Percentiles rank a stretch among this genome's conserved stretches.
phyloP scores from a whole-genome alignment of 345 rosid species.

The Eutrema heterophyllum region DNA sequence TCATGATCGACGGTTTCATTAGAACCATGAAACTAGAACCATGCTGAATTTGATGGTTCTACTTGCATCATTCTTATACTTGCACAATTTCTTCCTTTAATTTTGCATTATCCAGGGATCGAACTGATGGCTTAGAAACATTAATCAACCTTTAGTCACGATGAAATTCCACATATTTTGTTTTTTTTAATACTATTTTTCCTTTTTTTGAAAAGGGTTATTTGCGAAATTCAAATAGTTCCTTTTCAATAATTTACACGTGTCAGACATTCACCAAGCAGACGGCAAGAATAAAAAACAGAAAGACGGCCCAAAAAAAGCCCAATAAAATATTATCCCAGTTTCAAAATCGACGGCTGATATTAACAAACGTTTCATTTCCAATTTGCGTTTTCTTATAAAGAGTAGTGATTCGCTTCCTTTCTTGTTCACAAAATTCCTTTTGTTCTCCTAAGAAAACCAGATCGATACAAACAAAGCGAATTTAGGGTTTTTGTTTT shows the following conservation, averaged over 20 bases:
- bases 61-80: too few relatives aligned
- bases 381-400: not conserved
- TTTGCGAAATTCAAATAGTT: not conserved
- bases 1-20: too few relatives aligned
- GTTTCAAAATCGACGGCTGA: conserved; percentile 4
- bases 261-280: not conserved
- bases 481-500: not conserved
- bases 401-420: not conserved
- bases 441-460: not conserved
- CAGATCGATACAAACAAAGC: not conserved
- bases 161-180: not conserved
- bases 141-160: too few relatives aligned
- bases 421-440: not conserved
- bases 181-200: not conserved
- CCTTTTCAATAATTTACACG: not conserved
- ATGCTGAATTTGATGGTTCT: too few relatives aligned
- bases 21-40: too few relatives aligned
- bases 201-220: not conserved
- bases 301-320: not conserved
- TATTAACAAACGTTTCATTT: not conserved
- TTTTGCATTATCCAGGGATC: too few relatives aligned
- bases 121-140: too few relatives aligned
- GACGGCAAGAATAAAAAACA: not conserved
- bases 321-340: not conserved
- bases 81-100: too few relatives aligned